Conservation (phyloP, 768 basidiomycete species). For the Auriscalpium microsporum region DNA sequence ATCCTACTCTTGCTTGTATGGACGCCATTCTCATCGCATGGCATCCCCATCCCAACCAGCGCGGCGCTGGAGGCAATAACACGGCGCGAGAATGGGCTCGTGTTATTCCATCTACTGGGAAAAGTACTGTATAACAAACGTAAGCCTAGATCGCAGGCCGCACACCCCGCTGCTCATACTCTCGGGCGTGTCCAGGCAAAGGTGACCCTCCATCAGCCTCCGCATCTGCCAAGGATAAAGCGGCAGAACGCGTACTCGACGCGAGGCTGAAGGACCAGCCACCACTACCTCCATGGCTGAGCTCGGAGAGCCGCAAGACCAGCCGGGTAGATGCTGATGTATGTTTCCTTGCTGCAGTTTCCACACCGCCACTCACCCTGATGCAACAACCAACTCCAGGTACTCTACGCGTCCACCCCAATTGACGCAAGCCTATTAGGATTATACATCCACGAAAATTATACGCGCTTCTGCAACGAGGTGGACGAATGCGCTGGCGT, state of each 20-base stretch:
- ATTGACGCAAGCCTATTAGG: conserved; percentile 87
- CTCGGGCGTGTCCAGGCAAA: conserved; percentile 43
- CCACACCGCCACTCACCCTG: not conserved
- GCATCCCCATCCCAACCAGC: not conserved
- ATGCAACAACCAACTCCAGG: conserved; percentile 28
- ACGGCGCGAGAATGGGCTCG: conserved; percentile 75
- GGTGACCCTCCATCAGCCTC: conserved; percentile 55
- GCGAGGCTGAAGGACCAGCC: conserved; percentile 44
- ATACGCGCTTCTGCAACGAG: conserved; percentile 72
- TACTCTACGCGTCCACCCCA: conserved; percentile 73
- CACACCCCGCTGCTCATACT: not conserved
- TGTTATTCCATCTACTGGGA: conserved; percentile 87
- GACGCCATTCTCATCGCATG: too few relatives aligned
- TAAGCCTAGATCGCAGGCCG: conserved; percentile 25
- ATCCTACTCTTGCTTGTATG: not conserved
- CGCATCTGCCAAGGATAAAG: conserved; percentile 52
- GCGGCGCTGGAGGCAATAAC: conserved; percentile 60
- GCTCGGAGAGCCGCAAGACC: conserved; percentile 49
- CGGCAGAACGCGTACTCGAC: conserved; percentile 53
- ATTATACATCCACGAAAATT: conserved; percentile 92
- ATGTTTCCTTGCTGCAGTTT: conserved; percentile 12
- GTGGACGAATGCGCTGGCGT: conserved; percentile 66
- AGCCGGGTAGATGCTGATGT: conserved; percentile 79
- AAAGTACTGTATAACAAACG: conserved; percentile 95
- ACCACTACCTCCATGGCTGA: conserved; percentile 50